Conservation (phyloP, 345 rosid species). For the Heritiera fomes region DNA sequence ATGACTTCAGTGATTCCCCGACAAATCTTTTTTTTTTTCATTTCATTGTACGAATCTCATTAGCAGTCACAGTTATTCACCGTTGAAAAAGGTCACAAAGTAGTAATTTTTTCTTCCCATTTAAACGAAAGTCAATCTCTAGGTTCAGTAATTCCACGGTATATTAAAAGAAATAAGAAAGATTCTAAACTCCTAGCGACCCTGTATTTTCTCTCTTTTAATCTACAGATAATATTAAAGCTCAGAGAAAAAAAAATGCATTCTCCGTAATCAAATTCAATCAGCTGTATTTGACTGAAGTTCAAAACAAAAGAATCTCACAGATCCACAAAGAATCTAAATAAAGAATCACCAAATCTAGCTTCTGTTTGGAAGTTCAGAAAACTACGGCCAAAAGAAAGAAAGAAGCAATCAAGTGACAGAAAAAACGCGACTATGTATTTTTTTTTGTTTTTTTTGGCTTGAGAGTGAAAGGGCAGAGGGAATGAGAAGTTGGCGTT, state of each 20-base stretch:
- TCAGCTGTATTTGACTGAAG: neutral
- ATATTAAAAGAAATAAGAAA: neutral
- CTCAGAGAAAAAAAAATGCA: neutral
- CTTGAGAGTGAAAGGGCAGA: neutral
- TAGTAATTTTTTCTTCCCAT: neutral
- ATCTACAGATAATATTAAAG: conserved; percentile 9
- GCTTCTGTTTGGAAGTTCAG: conserved; percentile 2
- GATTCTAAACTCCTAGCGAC: neutral
- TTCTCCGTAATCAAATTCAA: conserved; percentile 7
- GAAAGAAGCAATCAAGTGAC: neutral
- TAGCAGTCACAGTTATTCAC: neutral
- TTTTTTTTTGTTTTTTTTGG: neutral
- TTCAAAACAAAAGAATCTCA: conserved; percentile 10
- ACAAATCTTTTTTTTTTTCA: no score
- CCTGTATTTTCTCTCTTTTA: neutral
- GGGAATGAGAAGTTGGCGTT: neutral
- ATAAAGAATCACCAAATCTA: neutral
- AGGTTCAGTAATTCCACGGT: neutral
- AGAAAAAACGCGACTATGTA: neutral
- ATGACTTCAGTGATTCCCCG: neutral
- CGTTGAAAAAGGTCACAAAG: neutral
- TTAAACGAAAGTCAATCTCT: neutral
- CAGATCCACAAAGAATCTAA: conserved; percentile 29
- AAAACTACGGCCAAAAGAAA: conserved; percentile 8
- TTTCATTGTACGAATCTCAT: neutral